These are phyloP conservation scores for Nemania bipapillata DNA, from an alignment of 2,329 filamentous ascomycete genomes.

Conservation along the genomic window DNA sequence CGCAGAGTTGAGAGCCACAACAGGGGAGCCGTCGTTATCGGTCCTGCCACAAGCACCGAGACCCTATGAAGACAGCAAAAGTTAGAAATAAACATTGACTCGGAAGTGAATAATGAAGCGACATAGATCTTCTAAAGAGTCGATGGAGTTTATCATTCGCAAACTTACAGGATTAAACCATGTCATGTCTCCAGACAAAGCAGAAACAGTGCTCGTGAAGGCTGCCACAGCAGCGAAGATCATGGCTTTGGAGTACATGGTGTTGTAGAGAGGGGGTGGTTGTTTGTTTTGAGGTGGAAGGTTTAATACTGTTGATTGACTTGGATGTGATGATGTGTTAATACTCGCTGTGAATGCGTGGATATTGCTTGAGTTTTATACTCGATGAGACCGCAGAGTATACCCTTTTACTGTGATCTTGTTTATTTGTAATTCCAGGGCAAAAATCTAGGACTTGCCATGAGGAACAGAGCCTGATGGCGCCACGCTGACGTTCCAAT, in stretches of 20 bases:
- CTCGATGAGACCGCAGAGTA: neutral
- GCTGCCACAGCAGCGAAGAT: slow-evolving; percentile 32
- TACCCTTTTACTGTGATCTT: neutral
- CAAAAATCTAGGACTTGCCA: neutral
- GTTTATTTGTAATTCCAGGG: neutral
- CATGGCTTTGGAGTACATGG: slow-evolving; percentile 27
- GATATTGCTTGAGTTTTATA: slow-evolving; percentile 21
- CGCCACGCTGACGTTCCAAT: neutral
- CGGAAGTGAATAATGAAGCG: too few species aligned
- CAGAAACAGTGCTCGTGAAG: slow-evolving; percentile 25
- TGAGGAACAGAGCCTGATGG: neutral
- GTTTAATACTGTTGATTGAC: slow-evolving; percentile 6
- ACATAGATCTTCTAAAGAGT: neutral
- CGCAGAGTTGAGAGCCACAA: slow-evolving; percentile 35
- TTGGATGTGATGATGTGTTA: slow-evolving; percentile 10
- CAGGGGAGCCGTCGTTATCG: slow-evolving; percentile 23
- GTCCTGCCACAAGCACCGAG: slow-evolving; percentile 35
- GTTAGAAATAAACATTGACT: slow-evolving; percentile 6
- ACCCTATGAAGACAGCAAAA: slow-evolving; percentile 13
- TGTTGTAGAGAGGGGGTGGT: neutral
- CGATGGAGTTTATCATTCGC: neutral
- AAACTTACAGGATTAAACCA: slow-evolving; percentile 34
- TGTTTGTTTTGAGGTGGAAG: neutral
- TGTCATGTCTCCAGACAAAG: slow-evolving; percentile 31
- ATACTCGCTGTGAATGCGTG: slow-evolving; percentile 1